Evolutionary conservation across 148 eudicot species (phyloP).

Genomic region (Arctostaphylos glauca): DNA sequence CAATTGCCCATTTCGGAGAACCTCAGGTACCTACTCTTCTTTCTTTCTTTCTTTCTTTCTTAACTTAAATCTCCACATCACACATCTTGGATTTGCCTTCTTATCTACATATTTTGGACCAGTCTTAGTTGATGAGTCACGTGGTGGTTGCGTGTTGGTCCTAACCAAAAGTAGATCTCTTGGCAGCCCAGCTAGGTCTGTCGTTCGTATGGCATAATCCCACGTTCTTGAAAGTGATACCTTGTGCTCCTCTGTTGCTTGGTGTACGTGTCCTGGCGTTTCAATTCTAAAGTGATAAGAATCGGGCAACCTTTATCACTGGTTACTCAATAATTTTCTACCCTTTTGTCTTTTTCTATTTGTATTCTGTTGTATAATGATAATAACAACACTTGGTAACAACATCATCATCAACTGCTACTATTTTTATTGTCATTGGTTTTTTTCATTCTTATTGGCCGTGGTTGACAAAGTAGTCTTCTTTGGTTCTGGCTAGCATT

Average conservation of each 20-base stretch:
- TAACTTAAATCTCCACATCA: neutral
- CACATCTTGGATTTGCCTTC: neutral
- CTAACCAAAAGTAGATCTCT: neutral
- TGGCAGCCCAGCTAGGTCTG: neutral
- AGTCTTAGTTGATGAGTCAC: neutral
- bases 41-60: neutral
- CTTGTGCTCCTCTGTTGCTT: neutral
- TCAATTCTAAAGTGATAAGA: conserved; percentile 4
- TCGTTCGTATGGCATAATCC: neutral
- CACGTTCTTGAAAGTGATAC: neutral
- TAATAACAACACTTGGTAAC: neutral
- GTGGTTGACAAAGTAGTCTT: neutral
- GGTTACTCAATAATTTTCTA: neutral
- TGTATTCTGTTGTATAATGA: neutral
- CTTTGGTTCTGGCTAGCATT: neutral
- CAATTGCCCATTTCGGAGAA: neutral
- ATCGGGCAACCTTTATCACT: neutral
- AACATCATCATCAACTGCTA: neutral
- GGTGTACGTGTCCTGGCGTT: neutral
- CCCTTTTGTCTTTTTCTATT: neutral
- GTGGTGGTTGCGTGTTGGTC: neutral
- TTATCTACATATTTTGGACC: conserved; percentile 6
- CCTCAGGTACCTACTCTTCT: conserved; percentile 2
- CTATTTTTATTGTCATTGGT: neutral
- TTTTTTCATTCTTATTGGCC: neutral